A percentile compares a stretch with the other conserved stretches of the same genome.
These are phyloP conservation scores for Uromyces viciae-fabae DNA, from an alignment of 1,284 basidiomycete genomes.

Conservation along the genomic window DNA sequence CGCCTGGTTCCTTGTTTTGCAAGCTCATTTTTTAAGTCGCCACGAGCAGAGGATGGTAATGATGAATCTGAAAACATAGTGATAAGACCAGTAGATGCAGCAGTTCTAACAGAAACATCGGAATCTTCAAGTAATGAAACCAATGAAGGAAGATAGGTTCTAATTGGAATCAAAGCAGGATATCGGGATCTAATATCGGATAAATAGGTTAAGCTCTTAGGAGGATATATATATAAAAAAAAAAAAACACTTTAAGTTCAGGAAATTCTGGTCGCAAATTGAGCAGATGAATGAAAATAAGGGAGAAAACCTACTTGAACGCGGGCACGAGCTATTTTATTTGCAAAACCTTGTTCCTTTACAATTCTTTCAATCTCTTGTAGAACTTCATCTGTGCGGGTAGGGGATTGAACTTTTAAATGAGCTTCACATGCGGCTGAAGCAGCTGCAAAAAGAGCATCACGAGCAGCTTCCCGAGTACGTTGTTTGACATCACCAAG, in stretches of 20 bases:
- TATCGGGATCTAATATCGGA: slow-evolving; percentile 59
- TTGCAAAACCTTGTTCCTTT: slow-evolving; percentile 72
- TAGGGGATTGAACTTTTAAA: slow-evolving; percentile 55
- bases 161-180: slow-evolving; percentile 71
- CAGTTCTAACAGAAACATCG: slow-evolving; percentile 81
- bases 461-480: slow-evolving; percentile 69
- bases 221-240: slow-evolving; percentile 37
- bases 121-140: slow-evolving; percentile 84
- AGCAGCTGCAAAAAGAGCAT: slow-evolving; percentile 68
- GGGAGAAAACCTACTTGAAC: slow-evolving; percentile 65
- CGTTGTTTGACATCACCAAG: slow-evolving; percentile 73
- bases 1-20: slow-evolving; percentile 77
- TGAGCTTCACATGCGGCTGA: slow-evolving; percentile 65
- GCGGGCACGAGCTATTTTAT: slow-evolving; percentile 61
- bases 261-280: too few relatives aligned
- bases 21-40: slow-evolving; percentile 90
- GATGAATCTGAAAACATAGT: slow-evolving; percentile 76
- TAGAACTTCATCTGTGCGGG: slow-evolving; percentile 61
- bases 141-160: slow-evolving; percentile 72
- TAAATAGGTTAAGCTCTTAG: slow-evolving; percentile 58
- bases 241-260: slow-evolving; percentile 22
- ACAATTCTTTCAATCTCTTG: slow-evolving; percentile 71
- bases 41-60: slow-evolving; percentile 76
- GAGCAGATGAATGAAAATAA: neutral
- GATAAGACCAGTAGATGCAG: slow-evolving; percentile 72